Base-by-base conservation (phyloP, 495 filamentous ascomycete genomes). In the Cryomyces antarcticus region DNA sequence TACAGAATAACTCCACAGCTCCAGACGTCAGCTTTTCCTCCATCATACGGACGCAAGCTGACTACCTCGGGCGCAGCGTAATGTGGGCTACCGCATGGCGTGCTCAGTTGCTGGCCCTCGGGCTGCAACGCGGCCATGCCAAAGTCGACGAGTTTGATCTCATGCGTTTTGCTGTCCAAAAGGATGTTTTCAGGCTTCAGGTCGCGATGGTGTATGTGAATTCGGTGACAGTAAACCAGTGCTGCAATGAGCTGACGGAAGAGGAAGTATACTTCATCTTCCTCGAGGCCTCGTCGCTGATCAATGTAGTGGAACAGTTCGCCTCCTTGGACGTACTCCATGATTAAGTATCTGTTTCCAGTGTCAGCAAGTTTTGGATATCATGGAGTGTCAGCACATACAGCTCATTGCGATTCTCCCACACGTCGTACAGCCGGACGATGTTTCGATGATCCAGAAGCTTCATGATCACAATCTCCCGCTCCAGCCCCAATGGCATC, bases 171-270 rank as follows among this genome's bases (percentile, higher is more conserved):
- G 5, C 58, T 59, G 45, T 85, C 82, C 28, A 99, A 59, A 11
- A 99, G 66, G 34, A 97, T 94, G 51, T 99, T 99, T 61, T 99
- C 89, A 0, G 85, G 89, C 62, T 99, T 99, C 30, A 99, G 63
- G 48, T 99, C 89, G 28, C 89, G 80, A 54, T 99, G 89, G 57
- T 85, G 92, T 46, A 99, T 93, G 51, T 82, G 78, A 63, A 95
- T 78, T 5, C 80, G 73, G 58, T 99, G 92, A 49, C 84, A 87
- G 61, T 92, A 94, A 6, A 82, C 77, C 30, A 99, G 65, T 0
- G 79, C 92, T n/a, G 79, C 77, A 49, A 96, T 77, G 27, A 99
- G 80, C 60, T 99, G 89, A 17, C 87, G 80, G 55, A 94, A 95
- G 44, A 85, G 73, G 49, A 69, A 78, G 34, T 95, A 70, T 4